Evolutionary conservation across 2,329 filamentous ascomycete genomes (phyloP).

Genomic region (Fusarium nanum): DNA sequence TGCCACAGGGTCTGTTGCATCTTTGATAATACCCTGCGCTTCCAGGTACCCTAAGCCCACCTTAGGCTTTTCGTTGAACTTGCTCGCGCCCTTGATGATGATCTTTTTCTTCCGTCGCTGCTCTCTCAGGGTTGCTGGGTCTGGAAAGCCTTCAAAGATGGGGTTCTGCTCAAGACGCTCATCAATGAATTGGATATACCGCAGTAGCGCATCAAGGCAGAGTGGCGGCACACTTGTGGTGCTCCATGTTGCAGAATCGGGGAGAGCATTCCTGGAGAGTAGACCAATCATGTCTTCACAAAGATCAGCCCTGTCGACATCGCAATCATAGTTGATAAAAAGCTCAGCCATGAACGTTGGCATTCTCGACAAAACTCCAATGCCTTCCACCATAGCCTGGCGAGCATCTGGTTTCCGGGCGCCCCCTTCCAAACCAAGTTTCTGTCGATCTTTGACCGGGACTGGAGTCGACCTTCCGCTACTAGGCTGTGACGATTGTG

Average conservation of each 20-base stretch:
- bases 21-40: conserved; percentile 85
- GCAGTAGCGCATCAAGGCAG: conserved; percentile 89
- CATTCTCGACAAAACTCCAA: conserved; percentile 91
- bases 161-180: conserved; percentile 83
- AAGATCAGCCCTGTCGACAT: conserved; percentile 88
- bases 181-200: conserved; percentile 91
- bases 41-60: conserved; percentile 87
- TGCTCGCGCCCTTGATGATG: conserved; percentile 86
- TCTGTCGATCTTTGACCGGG: conserved; percentile 90
- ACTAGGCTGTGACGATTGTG: conserved; percentile 71
- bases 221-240: conserved; percentile 97
- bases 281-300: conserved; percentile 97
- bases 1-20: conserved; percentile 77
- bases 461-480: conserved; percentile 92
- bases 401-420: conserved; percentile 92
- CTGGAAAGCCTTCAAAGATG: conserved; percentile 72
- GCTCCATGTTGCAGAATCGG: conserved; percentile 98
- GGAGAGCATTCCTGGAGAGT: conserved; percentile 91
- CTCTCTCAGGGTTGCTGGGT: conserved; percentile 72
- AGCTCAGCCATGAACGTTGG: conserved; percentile 94
- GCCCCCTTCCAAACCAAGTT: conserved; percentile 91
- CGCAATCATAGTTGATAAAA: conserved; percentile 98
- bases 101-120: conserved; percentile 85
- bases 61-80: conserved; percentile 97
- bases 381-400: conserved; percentile 98